Evolutionary conservation across 2,329 filamentous ascomycete genomes (phyloP), one percentile per base, ranked within the genome.

Genomic region (Trichoderma endophyticum): DNA sequence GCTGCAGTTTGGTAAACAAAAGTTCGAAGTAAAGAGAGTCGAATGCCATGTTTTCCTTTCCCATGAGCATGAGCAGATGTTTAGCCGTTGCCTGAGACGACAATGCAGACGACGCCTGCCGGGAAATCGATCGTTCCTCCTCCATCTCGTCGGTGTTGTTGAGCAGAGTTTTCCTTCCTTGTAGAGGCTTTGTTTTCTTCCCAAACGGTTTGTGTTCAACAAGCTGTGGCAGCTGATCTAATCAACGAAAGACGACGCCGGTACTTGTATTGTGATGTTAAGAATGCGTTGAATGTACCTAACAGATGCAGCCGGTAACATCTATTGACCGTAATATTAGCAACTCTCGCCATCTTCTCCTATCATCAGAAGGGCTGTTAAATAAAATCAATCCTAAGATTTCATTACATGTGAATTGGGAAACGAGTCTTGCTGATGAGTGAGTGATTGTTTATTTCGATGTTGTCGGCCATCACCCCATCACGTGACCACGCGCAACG

Each of bases 401-500:
- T 48, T 0, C 1, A 18, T 39, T 8, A 4, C 15, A 8, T 39
- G 15, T 18, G 1, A 39, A 39, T 18, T 18, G 15, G 36, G 18
- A 39, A 39, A 39, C 15, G 36, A 18, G 36, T 39, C 36, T 39
- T 39, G 36, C 1, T 43, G 21, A 21, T 24, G 48, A 54, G 48
- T 24, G n/a, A 12, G 48, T 24, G 21, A 14, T 3, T 14, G 48
- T 7, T 12, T 24, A 5, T 24, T 24, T 24, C 21, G 21, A 14
- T n/a, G 36, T 14, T 18, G n/a, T 65, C 24, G n/a, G 1, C n/a
- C 39, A 61, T 4, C 12, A 14, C 11, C 6, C 36, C 14, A 6
- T 71, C 70, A 71, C 70, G 70, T 71, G 70, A 71, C 34, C 48
- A 2, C 48, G 11, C 43, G 39, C 26, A 54, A 28, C 39, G 30